Evolutionary conservation across 2,329 filamentous ascomycete species (phyloP), one percentile per base, ranked within the genome.

Genomic region (Colletotrichum godetiae): DNA sequence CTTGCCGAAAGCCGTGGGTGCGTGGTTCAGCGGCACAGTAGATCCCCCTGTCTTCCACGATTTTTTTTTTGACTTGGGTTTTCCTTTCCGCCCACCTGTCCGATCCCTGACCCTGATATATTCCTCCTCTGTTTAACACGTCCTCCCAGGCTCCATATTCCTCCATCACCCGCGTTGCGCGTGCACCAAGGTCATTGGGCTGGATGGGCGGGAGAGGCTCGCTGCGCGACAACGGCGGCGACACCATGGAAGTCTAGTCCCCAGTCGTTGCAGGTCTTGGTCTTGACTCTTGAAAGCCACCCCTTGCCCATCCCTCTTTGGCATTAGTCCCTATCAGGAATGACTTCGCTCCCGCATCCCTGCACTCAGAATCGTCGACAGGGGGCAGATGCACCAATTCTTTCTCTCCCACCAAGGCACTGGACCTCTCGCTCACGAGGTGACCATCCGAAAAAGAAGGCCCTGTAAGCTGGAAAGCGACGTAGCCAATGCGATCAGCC

Each of bases 31-130:
- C 31, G 59, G 33, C 37, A 42, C 19, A 49, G 42, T 19, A 19
- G 42, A 22, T 69, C 75, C 22, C 77, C 77, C 72, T 77, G 73
- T 66, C 74, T 49, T 22, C 15, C 15, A 42, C 15, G 15, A 19
- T n/a, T 49, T 22, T 49, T 49, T 46, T 49, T 49, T 49, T 49
- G 6, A n/a, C 19, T n/a, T 49, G 15, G 75, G 76, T 56, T 79
- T 78, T 13, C 76, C 53, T 24, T 46, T 74, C 59, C 53, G 65
- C 35, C 58, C 60, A 61, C 67, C 55, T 49, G 42, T 70, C 70
- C 70, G 63, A 64, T 55, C 62, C 68, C 58, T 74, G 62, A 46
- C 24, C 53, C 59, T 65, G 70, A n/a, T 22, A 63, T 68, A 57
- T 49, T 49, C 42, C 35, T 57, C 71, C 60, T 60, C 55, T 70